Base-by-base conservation (phyloP, 169 alveolate genomes). In the Cryptosporidium andersoni region DNA sequence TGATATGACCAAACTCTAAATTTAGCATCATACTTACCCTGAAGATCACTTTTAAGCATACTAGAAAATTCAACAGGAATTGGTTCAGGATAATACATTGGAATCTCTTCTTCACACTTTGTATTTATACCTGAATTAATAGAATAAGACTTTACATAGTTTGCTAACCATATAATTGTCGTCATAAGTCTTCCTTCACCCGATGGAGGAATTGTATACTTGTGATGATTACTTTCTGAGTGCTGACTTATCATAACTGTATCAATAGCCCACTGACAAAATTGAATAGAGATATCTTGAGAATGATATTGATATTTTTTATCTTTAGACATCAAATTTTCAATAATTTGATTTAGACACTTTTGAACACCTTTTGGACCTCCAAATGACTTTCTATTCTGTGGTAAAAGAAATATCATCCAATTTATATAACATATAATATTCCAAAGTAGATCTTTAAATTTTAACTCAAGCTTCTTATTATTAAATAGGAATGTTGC, bases 131-230 rank as follows among this genome's bases (percentile, higher is more conserved):
- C 60, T 39, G 47, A 9, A 60, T 74, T 74, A 4, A 58, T 36
- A 9, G 74, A 56, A 25, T 74, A 68, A 42, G 85, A 37, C 8
- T 47, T 25, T 5, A 74, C 68, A 37, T 55, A 74, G 43, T 74
- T 74, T 36, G 85, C 55, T 2, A 74, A 51, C 85, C 85, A 74
- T 16, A 74, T 39, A 25, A 74, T 43, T 5, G 68, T 56, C 0
- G 11, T 68, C 39, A 74, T 58, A 56, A 74, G 68, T 49, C 60
- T 74, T 8, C 47, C 60, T 74, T 74, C 85, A 43, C 85, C 85
- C 2, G 63, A 14, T 40, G 62, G 16, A 6, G 85, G 60, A 43
- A 74, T 58, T 14, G 64, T 47, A 37, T 45, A 74, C 37, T 68
- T 74, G 2, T 55, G 43, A 40, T 74, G 85, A 56, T 58, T 47